phyloP scores from a whole-genome alignment of 441 rosid species.

The Populus trichocarpa region DNA sequence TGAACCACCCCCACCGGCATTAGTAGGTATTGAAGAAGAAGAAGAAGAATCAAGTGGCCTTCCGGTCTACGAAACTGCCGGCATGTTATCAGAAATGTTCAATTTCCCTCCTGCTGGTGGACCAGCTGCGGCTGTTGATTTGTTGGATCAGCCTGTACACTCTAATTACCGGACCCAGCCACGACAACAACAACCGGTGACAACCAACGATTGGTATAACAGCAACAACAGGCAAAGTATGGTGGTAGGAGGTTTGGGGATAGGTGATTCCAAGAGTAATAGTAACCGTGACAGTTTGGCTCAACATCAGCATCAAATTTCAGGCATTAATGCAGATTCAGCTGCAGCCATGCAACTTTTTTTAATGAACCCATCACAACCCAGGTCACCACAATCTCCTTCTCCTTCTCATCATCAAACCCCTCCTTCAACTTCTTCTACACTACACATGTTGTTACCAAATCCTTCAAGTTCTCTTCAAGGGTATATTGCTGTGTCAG shows the following conservation, averaged over 20 bases:
- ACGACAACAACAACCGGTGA: slow-evolving; percentile 9
- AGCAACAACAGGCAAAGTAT: slow-evolving; percentile 26
- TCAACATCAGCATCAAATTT: slow-evolving; percentile 54
- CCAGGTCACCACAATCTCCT: slow-evolving; percentile 64
- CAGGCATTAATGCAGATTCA: slow-evolving; percentile 58
- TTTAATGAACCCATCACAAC: slow-evolving; percentile 63
- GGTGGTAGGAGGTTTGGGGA: slow-evolving; percentile 29
- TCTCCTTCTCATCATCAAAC: slow-evolving; percentile 30
- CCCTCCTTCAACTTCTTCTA: slow-evolving; percentile 45
- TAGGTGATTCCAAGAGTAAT: slow-evolving; percentile 36
- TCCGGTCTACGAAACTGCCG: slow-evolving; percentile 74
- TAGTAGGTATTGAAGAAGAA: slow-evolving; percentile 37
- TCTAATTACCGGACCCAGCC: slow-evolving; percentile 35
- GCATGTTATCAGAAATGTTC: slow-evolving; percentile 95
- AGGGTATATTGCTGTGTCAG: slow-evolving; percentile 29
- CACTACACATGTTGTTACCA: slow-evolving; percentile 83
- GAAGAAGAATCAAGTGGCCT: slow-evolving; percentile 50
- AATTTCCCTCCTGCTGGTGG: slow-evolving; percentile 58
- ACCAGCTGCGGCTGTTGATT: slow-evolving; percentile 34
- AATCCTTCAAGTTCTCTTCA: slow-evolving; percentile 46
- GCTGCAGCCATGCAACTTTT: slow-evolving; percentile 94
- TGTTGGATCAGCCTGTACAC: slow-evolving; percentile 47
- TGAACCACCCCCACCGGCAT: slow-evolving; percentile 36
- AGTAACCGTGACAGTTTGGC: slow-evolving; percentile 32
- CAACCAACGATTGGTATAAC: slow-evolving; percentile 36